Conservation (phyloP, 208 protist species). For the Acanthamoeba triangularis region DNA sequence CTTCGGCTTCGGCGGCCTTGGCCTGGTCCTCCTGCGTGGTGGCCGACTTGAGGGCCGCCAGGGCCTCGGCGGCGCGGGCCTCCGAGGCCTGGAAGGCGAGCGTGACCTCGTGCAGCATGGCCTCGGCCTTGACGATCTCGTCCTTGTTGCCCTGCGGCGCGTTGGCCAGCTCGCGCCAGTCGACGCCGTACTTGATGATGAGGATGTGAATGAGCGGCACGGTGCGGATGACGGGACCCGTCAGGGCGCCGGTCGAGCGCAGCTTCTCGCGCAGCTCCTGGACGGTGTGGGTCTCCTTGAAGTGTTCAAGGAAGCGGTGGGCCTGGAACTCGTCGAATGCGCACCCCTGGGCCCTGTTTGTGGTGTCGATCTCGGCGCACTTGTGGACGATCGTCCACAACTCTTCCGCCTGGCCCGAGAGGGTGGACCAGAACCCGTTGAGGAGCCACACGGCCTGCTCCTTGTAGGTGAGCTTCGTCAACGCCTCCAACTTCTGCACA, state of each 20-base stretch:
- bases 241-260: not conserved
- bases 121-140: constrained; percentile 79
- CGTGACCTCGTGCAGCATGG: constrained; percentile 1
- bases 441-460: constrained; percentile 76
- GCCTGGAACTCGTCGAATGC: constrained; percentile 50
- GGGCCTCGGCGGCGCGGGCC: not conserved
- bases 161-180: constrained; percentile 57
- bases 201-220: constrained; percentile 72
- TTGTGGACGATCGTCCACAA: constrained; percentile 19
- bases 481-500: not conserved
- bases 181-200: constrained; percentile 71
- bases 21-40: not conserved
- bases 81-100: not conserved
- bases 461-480: constrained; percentile 65
- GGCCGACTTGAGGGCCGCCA: not conserved
- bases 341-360: not conserved
- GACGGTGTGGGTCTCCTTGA: constrained; percentile 29
- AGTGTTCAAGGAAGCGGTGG: constrained; percentile 65
- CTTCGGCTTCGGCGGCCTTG: constrained; percentile 62
- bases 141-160: constrained; percentile 60
- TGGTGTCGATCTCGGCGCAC: constrained; percentile 20
- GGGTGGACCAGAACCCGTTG: constrained; percentile 78
- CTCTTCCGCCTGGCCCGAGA: not conserved
- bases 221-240: not conserved
- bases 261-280: constrained; percentile 44